Evolutionary conservation across 176 grass and related monocot genomes (phyloP), one percentile per base, ranked within the genome.

Genomic region (Miscanthus lutarioriparius): DNA sequence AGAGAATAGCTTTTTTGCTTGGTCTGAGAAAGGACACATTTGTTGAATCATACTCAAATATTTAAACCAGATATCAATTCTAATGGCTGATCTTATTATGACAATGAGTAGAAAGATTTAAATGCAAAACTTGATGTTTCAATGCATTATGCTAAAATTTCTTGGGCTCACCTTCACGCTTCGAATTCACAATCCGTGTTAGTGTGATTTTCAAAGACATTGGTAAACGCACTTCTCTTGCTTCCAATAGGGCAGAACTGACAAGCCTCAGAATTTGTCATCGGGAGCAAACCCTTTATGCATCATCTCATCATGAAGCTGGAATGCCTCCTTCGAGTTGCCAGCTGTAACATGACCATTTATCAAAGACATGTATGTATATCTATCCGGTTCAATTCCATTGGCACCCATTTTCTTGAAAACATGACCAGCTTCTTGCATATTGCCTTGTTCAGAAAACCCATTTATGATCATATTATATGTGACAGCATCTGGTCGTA

Each of bases 281-380:
- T 99, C 91, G 5, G 93, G 96, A 61, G 87, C 96, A 76, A 96
- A 89, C 41, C 96, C 96, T 87, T 78, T 96, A 59, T 89, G 87
- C 86, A 99, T 82, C 93, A 99, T 94, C 88, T 94, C 96, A 85
- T 96, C 91, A 79, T 99, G 93, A 76, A 99, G 86, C 72, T 83
- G 63, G 78, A 96, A 93, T 91, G 96, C 90, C 75, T 94, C 86
- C 82, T 96, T 99, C 3, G 89, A 85, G 64, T 96, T 94, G 32
- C 89, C 93, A 82, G 83, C 81, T 58, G 88, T 36, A 87, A 91
- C 65, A 89, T 94, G 86, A 75, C 93, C 93, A 89, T 99, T 95
- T 69, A 99, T 89, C 87, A 96, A 80, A 53, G 89, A 90, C 79
- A 91, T 91, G 53, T 99, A 99, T 81, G 96, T 99, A 92, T 88